phyloP scores from a whole-genome alignment of 2,329 filamentous ascomycete genomes.

The Ophiostoma tasmaniense region DNA sequence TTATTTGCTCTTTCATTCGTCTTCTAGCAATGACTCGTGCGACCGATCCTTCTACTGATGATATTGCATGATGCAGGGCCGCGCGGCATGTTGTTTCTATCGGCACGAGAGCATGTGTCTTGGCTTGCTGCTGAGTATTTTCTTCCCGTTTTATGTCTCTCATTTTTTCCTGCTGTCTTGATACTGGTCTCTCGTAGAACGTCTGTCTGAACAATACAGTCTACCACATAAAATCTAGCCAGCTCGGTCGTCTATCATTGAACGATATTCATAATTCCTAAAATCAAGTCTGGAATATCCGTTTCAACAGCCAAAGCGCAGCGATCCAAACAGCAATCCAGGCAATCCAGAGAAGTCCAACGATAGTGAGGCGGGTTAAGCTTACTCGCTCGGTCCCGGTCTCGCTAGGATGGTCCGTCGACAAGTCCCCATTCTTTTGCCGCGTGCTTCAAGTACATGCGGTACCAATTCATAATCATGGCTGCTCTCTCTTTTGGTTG shows the following conservation, averaged over 20 bases:
- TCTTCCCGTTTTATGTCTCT: neutral
- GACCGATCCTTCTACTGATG: neutral
- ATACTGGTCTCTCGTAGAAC: too few relatives aligned
- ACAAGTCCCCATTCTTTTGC: neutral
- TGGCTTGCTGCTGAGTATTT: neutral
- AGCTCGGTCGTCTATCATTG: neutral
- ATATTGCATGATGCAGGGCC: slow-evolving; percentile 1
- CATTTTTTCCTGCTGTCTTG: neutral
- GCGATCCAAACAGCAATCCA: too few relatives aligned
- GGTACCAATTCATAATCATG: neutral
- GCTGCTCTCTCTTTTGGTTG: neutral
- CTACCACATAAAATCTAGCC: neutral
- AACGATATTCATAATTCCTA: too few relatives aligned
- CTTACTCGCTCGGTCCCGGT: slow-evolving; percentile 1
- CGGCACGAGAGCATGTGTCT: neutral
- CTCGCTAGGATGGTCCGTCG: neutral
- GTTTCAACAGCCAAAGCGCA: too few relatives aligned
- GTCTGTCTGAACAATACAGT: neutral
- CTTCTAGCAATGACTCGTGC: neutral
- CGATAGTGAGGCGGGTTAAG: neutral
- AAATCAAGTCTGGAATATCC: neutral
- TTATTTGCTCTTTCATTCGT: neutral
- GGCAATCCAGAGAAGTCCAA: neutral
- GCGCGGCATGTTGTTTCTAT: neutral
- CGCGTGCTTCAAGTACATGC: neutral